A percentile compares a stretch with the other conserved stretches of the same genome.
Conservation (phyloP, 108 stramenopile species). For the Chaetoceros tenuissimus region DNA sequence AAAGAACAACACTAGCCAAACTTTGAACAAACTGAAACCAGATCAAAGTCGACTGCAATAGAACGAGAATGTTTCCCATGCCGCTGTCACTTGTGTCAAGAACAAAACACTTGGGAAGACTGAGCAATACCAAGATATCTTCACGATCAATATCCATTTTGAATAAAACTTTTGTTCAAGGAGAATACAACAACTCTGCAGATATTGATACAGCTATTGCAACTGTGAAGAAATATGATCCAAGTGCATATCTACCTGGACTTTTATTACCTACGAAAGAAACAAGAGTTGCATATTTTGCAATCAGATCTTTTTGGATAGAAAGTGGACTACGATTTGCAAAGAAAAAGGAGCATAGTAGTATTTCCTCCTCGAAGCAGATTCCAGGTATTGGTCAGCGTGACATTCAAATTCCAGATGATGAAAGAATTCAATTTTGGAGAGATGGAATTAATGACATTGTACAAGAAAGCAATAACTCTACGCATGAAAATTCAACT, state of each 20-base stretch:
- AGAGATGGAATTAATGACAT: neutral
- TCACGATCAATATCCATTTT: too few species aligned
- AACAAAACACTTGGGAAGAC: too few species aligned
- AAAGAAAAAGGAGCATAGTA: neutral
- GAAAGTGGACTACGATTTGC: constrained; percentile 23
- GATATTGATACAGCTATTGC: neutral
- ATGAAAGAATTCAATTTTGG: constrained; percentile 1
- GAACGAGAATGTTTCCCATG: too few species aligned
- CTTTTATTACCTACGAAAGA: constrained; percentile 8
- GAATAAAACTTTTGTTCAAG: too few species aligned
- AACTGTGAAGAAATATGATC: constrained; percentile 15
- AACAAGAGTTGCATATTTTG: constrained; percentile 14
- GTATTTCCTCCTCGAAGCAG: neutral
- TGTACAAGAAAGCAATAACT: neutral
- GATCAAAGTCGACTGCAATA: too few species aligned
- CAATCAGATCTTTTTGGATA: constrained; percentile 25
- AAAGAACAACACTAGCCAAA: too few species aligned
- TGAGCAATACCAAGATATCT: too few species aligned
- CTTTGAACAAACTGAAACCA: too few species aligned
- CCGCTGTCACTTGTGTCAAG: too few species aligned
- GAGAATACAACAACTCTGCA: too few species aligned
- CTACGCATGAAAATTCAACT: constrained; percentile 3
- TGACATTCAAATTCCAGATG: constrained; percentile 1
- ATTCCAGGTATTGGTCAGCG: neutral
- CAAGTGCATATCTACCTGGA: constrained; percentile 18